A percentile compares a stretch with the other conserved stretches of the same genome.
phyloP scores from a whole-genome alignment of 495 filamentous ascomycete genomes.

The Penicillium longicatenatum region DNA sequence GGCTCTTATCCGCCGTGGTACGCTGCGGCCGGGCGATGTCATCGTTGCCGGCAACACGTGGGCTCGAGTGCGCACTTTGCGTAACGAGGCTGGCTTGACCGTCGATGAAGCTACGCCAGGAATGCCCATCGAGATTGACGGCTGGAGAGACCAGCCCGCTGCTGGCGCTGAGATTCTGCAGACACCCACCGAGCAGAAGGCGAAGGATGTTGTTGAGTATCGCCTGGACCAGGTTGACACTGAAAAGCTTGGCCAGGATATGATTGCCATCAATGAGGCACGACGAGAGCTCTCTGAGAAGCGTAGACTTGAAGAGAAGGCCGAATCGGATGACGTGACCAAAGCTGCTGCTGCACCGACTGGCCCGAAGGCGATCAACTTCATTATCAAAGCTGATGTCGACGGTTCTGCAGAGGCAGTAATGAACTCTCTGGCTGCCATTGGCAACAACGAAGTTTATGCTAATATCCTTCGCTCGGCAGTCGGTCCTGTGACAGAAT shows the following conservation, averaged over 20 bases:
- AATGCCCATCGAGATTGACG: constrained; percentile 86
- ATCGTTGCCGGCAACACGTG: constrained; percentile 87
- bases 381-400: constrained; percentile 92
- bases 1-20: constrained; percentile 84
- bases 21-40: constrained; percentile 75
- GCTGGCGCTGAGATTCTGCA: constrained; percentile 90
- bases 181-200: constrained; percentile 73
- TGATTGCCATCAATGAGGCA: constrained; percentile 73
- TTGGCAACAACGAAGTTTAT: constrained; percentile 82
- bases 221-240: constrained; percentile 66
- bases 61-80: constrained; percentile 77
- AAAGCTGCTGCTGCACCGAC: constrained; percentile 35
- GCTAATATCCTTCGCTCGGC: constrained; percentile 74
- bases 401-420: constrained; percentile 92
- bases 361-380: constrained; percentile 67
- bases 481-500: constrained; percentile 80
- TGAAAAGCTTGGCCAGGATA: constrained; percentile 63
- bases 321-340: constrained; percentile 28
- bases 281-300: constrained; percentile 64
- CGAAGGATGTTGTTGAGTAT: constrained; percentile 78
- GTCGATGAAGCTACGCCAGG: constrained; percentile 80
- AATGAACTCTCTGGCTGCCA: constrained; percentile 64
- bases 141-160: constrained; percentile 89
- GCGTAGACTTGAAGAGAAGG: constrained; percentile 53
- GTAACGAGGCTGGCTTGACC: constrained; percentile 78